Evolutionary conservation across 192 early-diverging fungal species (phyloP).

Genomic region (Paraglomus brasilianum): DNA sequence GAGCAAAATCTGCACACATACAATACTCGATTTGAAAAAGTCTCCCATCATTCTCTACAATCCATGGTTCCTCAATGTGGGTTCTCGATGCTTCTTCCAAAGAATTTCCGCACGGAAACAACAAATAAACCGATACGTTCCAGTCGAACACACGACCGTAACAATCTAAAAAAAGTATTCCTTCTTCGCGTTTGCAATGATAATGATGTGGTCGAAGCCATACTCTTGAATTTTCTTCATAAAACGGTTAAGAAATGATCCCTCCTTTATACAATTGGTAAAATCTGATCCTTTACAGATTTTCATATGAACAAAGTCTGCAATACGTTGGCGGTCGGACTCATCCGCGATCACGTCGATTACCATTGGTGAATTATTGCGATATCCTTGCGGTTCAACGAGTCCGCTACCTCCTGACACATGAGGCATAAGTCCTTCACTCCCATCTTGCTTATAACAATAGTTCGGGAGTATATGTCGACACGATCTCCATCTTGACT

Average conservation of each 20-base stretch:
- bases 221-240: conserved; percentile 3
- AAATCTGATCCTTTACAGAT: not conserved
- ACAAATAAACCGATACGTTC: not conserved
- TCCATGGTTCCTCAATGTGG: not conserved
- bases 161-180: conserved; percentile 8
- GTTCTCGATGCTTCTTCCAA: not conserved
- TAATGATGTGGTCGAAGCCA: conserved; percentile 6
- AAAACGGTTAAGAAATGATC: no score
- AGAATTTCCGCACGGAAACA: not conserved
- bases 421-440: not conserved
- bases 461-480: conserved; percentile 9
- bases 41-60: not conserved
- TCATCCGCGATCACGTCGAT: not conserved
- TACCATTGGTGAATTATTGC: conserved; percentile 8
- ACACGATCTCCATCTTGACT: conserved; percentile 10
- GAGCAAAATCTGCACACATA: no score
- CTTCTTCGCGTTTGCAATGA: not conserved
- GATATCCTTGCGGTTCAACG: not conserved
- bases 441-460: no score
- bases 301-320: not conserved
- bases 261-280: not conserved
- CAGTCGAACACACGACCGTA: not conserved
- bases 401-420: not conserved
- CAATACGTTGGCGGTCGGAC: not conserved
- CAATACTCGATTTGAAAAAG: no score